Evolutionary conservation across 2,329 filamentous ascomycete genomes (phyloP), one percentile per base, ranked within the genome.

Genomic region (Pestalotiopsis fici): DNA sequence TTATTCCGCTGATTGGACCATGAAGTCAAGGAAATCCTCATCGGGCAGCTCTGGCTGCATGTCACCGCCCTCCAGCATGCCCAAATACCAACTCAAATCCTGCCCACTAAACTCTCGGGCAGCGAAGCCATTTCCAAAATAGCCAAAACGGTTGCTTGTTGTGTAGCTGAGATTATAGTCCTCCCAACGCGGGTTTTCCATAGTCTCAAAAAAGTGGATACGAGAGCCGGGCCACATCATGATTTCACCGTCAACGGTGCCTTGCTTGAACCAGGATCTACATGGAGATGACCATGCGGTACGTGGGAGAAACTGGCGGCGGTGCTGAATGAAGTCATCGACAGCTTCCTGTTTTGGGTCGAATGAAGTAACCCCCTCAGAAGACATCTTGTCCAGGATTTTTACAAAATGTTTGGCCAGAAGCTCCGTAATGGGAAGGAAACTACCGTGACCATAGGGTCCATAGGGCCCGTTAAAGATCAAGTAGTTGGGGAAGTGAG

Each of bases 271-370:
- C 73, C 74, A 76, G 23, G 71, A 74, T 7, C 71, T 68, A 59
- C 75, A 76, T 2, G 69, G 71, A 4, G 70, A 71, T 0, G 68
- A 73, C 72, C 71, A 76, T 3, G 71, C 74, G 0, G 73, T 75
- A 4, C 70, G 70, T 3, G 71, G 68, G 21, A 77, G 65, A 47
- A 76, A 79, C n/a, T 73, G 72, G 31, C 70, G 67, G 31, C 74
- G 74, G 59, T 78, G 75, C 37, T 76, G 72, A n/a, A 67, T 70
- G 64, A 77, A 80, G 50, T 79, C 77, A 6, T 70, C 60, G 2
- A 78, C 71, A 1, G 76, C 71, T 27, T 71, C 70, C 27, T 71
- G 68, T 31, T 71, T 73, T 0, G 73, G 73, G 0, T 66, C 70
- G 37, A 76, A 73, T 5, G 74, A 71, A 4, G 66, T 62, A 4